phyloP scores from a whole-genome alignment of 768 basidiomycete species.

The Galerina sulciceps region DNA sequence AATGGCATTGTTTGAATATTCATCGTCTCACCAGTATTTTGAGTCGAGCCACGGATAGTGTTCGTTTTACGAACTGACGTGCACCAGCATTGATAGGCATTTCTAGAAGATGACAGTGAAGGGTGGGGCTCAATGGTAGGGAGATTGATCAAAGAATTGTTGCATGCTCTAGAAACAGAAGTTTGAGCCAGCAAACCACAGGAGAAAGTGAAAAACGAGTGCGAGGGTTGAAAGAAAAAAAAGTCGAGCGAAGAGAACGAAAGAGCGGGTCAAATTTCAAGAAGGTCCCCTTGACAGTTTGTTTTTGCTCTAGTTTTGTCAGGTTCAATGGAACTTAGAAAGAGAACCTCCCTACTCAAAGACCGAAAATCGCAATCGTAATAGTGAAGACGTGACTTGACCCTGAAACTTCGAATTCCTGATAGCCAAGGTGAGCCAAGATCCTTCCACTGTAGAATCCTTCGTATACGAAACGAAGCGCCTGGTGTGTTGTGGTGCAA shows the following conservation, averaged over 20 bases:
- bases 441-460: no score
- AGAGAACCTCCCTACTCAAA: no score
- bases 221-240: background rate
- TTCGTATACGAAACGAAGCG: no score
- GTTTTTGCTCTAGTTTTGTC: no score
- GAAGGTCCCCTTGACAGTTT: background rate
- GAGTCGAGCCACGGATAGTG: conserved; percentile 24
- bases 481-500: no score
- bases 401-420: no score
- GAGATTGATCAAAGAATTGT: background rate
- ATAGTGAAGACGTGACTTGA: no score
- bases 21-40: conserved; percentile 29
- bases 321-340: no score
- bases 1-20: background rate
- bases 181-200: conserved; percentile 2
- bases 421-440: no score
- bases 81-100: background rate
- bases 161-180: background rate
- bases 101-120: background rate
- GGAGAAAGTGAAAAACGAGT: background rate
- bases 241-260: background rate
- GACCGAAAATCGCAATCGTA: no score
- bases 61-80: conserved; percentile 22
- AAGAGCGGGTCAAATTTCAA: background rate
- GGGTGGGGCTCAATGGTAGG: background rate